A percentile compares a stretch with the other conserved stretches of the same genome.
Evolutionary conservation across 169 alveolate genomes (phyloP).

Genomic region (Eimeria sp.): DNA sequence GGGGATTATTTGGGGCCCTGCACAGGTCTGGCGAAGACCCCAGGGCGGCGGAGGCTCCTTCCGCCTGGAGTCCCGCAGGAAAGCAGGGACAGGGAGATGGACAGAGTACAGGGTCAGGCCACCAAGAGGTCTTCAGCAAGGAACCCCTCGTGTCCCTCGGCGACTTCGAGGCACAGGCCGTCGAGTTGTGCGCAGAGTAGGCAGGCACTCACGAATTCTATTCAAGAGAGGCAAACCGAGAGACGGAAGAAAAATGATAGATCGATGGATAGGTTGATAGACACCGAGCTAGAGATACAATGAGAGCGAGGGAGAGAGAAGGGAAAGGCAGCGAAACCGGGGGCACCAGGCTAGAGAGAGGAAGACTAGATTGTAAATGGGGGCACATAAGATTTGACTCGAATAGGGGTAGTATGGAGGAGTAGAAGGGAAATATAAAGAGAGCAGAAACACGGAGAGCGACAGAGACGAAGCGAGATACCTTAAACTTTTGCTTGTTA

Average conservation of each 20-base stretch:
- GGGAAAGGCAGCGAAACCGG: not conserved
- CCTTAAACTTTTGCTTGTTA: not conserved
- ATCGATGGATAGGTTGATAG: not conserved
- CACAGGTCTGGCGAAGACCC: not conserved
- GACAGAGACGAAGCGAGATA: not conserved
- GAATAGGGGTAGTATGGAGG: not conserved
- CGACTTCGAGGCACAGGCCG: constrained; percentile 50
- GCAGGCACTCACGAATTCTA: not conserved
- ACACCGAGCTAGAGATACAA: not conserved
- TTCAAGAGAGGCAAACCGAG: not conserved
- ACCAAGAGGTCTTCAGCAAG: not conserved
- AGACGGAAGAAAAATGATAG: not conserved
- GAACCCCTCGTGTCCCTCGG: constrained; percentile 12
- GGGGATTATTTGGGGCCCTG: not conserved
- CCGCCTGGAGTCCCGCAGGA: not conserved
- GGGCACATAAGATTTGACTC: not conserved
- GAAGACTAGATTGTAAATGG: not conserved
- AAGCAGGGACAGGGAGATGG: not conserved
- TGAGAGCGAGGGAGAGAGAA: not conserved
- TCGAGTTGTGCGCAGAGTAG: not conserved
- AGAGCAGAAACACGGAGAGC: not conserved
- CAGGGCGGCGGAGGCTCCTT: constrained; percentile 1
- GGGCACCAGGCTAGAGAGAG: not conserved
- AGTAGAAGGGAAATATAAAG: not conserved
- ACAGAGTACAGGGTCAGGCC: not conserved